Conservation (phyloP, 75 land plant species). For the Selaginella tamariscina region DNA sequence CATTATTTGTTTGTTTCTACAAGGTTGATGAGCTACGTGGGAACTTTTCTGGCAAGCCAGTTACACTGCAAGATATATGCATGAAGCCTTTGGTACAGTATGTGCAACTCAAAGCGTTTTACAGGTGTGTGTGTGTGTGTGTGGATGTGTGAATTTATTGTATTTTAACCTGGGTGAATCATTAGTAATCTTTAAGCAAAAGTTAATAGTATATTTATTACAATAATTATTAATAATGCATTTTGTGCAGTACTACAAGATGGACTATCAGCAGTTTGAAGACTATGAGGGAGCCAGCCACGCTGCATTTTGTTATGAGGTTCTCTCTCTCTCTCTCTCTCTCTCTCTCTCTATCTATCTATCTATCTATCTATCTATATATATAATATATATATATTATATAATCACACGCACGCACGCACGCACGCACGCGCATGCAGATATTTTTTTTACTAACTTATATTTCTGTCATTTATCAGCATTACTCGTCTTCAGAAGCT, state of each 20-base stretch:
- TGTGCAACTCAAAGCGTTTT: constrained; percentile 94
- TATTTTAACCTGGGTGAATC: too few species aligned
- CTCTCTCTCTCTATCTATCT: too few species aligned
- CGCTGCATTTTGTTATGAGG: constrained; percentile 83
- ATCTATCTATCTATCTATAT: too few species aligned
- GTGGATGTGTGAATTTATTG: too few species aligned
- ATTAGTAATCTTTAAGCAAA: too few species aligned
- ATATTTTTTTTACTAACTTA: not conserved
- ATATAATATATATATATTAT: too few species aligned
- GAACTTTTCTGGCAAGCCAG: constrained; percentile 54
- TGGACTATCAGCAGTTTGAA: constrained; percentile 56
- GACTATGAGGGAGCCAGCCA: constrained; percentile 64
- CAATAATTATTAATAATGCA: not conserved
- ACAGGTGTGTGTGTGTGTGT: constrained; percentile 40
- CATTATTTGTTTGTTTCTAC: constrained; percentile 2
- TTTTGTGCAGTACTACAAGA: constrained; percentile 61
- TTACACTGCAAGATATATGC: constrained; percentile 82
- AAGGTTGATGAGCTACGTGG: constrained; percentile 75
- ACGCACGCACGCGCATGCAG: too few species aligned
- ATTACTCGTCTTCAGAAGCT: constrained; percentile 59
- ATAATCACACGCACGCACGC: too few species aligned
- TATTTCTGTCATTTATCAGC: constrained; percentile 33
- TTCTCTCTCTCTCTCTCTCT: too few species aligned
- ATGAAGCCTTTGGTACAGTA: constrained; percentile 78
- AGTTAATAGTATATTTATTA: too few species aligned